Evolutionary conservation across 2,329 filamentous ascomycete genomes (phyloP), one percentile per base, ranked within the genome.

Genomic region (Fusarium euwallaceae): DNA sequence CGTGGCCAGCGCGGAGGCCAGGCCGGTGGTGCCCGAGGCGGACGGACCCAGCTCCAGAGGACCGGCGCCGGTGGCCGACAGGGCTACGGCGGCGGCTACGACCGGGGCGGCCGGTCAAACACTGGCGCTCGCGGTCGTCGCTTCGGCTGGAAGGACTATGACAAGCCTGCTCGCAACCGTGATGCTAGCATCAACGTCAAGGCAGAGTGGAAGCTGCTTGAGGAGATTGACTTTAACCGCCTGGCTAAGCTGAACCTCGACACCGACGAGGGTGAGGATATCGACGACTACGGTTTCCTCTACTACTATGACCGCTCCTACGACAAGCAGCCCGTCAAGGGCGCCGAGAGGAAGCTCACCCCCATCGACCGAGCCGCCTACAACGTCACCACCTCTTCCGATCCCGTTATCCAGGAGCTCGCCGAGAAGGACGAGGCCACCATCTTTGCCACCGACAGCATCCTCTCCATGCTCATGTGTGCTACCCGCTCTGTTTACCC

Each of bases 391-490:
- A 98, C 97, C 12, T 97, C 96, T 27, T 95, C 94, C 78, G 97
- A 99, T 83, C 97, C 97, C 56, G 91, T 99, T 80, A 97, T 99
- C 82, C 96, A 98, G 87, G 96, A 98, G 83, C 91, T 98, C 66
- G 94, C 97, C 73, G 96, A 98, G 80, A 97, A 95, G 88, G 92
- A 97, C 81, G 95, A 98, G 86, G 97, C 95, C 56, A 97, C 94
- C 78, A 96, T 99, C 81, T 99, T 98, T 82, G 95, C 97, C 74
- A 98, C 97, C 53, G 95, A 98, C 84, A 98, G 93, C 86, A 95
- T 99, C 80, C 91, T 99, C 70, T 98, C 96, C 76, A 98, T 98
- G 95, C 92, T 99, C 80, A 99, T 99, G 97, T 99, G 97, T 86
- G 92, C 97, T 61, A 94, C 97, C 69, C 94, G 97, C 80, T 98